Evolutionary conservation across 2,329 filamentous ascomycete species (phyloP).

Genomic region (Apiospora marii): DNA sequence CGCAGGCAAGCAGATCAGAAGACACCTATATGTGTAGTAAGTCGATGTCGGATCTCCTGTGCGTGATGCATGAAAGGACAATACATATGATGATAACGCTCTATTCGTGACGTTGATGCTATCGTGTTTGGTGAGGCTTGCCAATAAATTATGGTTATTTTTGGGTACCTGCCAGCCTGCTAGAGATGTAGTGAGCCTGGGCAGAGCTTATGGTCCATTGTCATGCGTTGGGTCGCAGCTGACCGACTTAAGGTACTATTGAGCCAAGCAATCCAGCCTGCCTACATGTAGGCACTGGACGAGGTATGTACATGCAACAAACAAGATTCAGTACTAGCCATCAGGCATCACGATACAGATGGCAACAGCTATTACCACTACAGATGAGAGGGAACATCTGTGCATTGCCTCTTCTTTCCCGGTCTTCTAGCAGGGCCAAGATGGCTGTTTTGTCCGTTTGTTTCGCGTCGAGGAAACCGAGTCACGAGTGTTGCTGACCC

Average conservation of each 20-base stretch:
- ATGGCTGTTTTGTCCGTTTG: background rate
- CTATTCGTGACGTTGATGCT: background rate
- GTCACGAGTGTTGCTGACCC: conserved; percentile 11
- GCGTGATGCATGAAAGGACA: background rate
- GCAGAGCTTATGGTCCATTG: no score
- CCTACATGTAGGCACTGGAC: no score
- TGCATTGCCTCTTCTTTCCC: background rate
- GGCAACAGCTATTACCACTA: background rate
- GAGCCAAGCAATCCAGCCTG: background rate
- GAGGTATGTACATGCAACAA: background rate
- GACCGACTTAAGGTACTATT: background rate
- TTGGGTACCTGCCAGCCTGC: background rate
- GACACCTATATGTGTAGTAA: background rate
- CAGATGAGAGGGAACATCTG: background rate
- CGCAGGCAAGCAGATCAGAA: background rate
- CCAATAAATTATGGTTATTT: background rate
- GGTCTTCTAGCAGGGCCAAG: background rate
- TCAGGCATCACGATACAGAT: background rate
- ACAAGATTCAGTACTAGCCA: background rate
- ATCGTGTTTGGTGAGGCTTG: background rate
- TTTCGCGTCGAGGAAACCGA: background rate
- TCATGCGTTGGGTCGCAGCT: background rate
- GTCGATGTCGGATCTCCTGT: background rate
- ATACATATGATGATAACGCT: background rate
- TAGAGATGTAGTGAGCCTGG: no score